Evolutionary conservation across 1,284 basidiomycete genomes (phyloP), one percentile per base, ranked within the genome.

Genomic region (Erythrobasidium hasegawianum): DNA sequence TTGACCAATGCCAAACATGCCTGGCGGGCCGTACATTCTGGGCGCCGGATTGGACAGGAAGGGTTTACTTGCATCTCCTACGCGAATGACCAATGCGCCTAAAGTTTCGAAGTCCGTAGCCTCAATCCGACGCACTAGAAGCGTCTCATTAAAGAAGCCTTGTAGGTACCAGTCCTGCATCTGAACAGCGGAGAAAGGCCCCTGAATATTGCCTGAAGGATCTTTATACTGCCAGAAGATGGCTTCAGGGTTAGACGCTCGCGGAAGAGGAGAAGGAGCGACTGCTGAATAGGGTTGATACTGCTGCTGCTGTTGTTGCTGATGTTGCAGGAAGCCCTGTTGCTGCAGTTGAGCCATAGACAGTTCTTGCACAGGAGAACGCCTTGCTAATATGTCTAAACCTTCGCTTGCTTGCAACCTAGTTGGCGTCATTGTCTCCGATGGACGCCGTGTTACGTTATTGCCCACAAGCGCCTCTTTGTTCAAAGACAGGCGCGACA

Each of bases 121-220:
- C 29, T 74, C 73, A 7, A 73, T 60, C 5, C 72, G 72, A 60
- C 73, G 73, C 67, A 76, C 74, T 39, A 89, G 84, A 29, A 97
- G 82, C 69, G 90, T 86, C 52, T 86, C 81, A n/a, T 84, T 81
- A 76, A 98, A 97, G 80, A 96, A 98, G 14, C 87, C 87, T 75
- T 88, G 89, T 62, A 90, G 86, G 77, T 87, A 89, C 95, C 95
- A 97, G 73, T 90, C 90, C 79, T 97, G 93, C 95, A 98, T 97
- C 68, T 89, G 77, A 69, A 87, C 84, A 26, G 89, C 91, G 47
- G 83, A 83, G 82, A 97, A 98, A 1, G 95, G 95, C 57, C 92
- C 91, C 41, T 74, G 72, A 4, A 74, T 45, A 38, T 67, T 59
- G 2, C 73, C 73, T 5, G 66, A 67, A 14, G 73, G 72, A 58